Evolutionary conservation across 2,329 filamentous ascomycete species (phyloP).

Genomic region (Neospermospora avenae): DNA sequence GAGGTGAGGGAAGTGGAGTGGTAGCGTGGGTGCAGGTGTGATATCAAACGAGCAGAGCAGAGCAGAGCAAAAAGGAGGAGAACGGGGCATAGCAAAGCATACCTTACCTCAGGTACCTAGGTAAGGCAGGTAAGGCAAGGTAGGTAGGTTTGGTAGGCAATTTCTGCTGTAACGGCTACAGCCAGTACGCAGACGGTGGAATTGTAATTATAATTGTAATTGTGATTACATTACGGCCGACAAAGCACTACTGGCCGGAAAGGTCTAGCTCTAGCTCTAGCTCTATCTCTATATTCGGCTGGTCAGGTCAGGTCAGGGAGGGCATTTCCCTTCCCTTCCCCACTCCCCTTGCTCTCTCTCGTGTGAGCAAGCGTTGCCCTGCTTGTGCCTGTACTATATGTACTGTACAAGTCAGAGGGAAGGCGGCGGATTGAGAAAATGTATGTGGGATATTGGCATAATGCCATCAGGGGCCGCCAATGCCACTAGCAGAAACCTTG

Average conservation of each 20-base stretch:
- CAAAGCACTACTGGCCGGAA: too few relatives aligned
- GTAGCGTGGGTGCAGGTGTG: conserved; percentile 2
- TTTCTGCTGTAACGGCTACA: too few relatives aligned
- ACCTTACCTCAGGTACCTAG: neutral
- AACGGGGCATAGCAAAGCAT: neutral
- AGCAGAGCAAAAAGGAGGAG: neutral
- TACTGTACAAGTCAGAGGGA: neutral
- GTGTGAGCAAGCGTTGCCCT: neutral
- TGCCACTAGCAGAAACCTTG: neutral
- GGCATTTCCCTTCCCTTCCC: too few relatives aligned
- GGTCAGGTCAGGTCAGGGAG: too few relatives aligned
- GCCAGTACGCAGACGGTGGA: too few relatives aligned
- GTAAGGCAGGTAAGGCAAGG: neutral
- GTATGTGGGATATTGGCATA: too few relatives aligned
- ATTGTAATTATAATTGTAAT: too few relatives aligned
- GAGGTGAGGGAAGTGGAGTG: neutral
- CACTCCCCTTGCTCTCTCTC: neutral
- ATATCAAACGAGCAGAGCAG: conserved; percentile 5
- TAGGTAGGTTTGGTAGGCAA: too few relatives aligned
- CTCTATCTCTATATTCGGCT: too few relatives aligned
- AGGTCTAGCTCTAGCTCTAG: too few relatives aligned
- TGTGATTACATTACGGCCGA: too few relatives aligned
- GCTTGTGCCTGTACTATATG: neutral
- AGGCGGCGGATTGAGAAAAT: too few relatives aligned
- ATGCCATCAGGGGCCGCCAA: neutral